Evolutionary conservation across 805 yeast genomes (phyloP).

Genomic region (Nakazawaea peltata): DNA sequence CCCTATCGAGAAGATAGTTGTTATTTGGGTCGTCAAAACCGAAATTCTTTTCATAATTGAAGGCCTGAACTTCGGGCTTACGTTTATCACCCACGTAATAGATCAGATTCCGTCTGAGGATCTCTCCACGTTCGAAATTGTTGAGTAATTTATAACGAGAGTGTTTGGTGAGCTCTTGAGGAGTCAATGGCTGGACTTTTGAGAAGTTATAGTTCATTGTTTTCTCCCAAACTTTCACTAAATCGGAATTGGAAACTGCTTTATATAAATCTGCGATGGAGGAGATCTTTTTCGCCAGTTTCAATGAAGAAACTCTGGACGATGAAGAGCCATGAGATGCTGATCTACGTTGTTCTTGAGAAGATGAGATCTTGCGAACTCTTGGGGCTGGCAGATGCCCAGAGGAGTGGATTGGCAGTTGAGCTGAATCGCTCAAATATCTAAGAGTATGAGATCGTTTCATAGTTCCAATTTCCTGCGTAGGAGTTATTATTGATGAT

Average conservation of each 20-base stretch:
- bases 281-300: slow-evolving; percentile 1
- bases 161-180: slow-evolving; percentile 1
- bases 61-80: slow-evolving; percentile 25
- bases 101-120: slow-evolving; percentile 37
- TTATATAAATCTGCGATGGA: slow-evolving; percentile 7
- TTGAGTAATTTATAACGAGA: slow-evolving; percentile 22
- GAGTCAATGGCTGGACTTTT: slow-evolving; percentile 6
- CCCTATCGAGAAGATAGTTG: slow-evolving; percentile 43
- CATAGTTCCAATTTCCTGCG: too few relatives aligned
- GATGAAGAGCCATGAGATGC: not conserved
- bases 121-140: slow-evolving; percentile 54
- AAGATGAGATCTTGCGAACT: slow-evolving; percentile 3
- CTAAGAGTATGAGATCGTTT: too few relatives aligned
- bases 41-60: slow-evolving; percentile 38
- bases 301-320: not conserved
- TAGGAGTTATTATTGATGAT: too few relatives aligned
- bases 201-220: slow-evolving; percentile 1
- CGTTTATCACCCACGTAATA: slow-evolving; percentile 39
- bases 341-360: not conserved
- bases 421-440: too few relatives aligned
- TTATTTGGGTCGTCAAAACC: slow-evolving; percentile 69
- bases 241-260: not conserved
- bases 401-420: too few relatives aligned
- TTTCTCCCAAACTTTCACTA: slow-evolving; percentile 7
- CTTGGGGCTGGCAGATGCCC: not conserved